Conservation (phyloP, 2,329 filamentous ascomycete species). For the Calonectria pseudoturangicola region DNA sequence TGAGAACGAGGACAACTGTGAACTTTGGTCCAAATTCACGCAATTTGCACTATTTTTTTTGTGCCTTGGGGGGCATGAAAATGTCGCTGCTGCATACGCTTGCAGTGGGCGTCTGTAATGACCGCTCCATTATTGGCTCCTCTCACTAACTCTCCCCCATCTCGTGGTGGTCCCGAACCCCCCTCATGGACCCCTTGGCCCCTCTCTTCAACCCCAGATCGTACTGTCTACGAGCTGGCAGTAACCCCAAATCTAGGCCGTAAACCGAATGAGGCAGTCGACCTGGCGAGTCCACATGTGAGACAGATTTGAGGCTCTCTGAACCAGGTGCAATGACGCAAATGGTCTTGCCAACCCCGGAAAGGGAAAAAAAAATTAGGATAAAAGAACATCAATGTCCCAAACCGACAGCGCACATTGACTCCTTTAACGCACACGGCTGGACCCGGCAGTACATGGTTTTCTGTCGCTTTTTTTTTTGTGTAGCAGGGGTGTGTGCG, state of each 20-base stretch:
- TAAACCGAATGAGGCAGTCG: constrained; percentile 45
- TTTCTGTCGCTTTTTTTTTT: constrained; percentile 31
- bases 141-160: constrained; percentile 31
- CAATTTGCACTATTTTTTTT: neutral
- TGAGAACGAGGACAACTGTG: neutral
- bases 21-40: constrained; percentile 1
- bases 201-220: constrained; percentile 48
- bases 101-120: constrained; percentile 44
- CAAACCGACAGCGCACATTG: neutral
- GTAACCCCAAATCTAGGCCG: constrained; percentile 41
- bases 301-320: constrained; percentile 37
- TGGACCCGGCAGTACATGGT: constrained; percentile 44
- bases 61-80: neutral
- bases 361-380: neutral
- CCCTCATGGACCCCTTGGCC: constrained; percentile 46
- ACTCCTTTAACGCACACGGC: constrained; percentile 29
- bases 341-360: constrained; percentile 33
- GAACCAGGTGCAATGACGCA: constrained; percentile 33
- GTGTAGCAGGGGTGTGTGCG: constrained; percentile 35
- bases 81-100: constrained; percentile 12
- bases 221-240: constrained; percentile 40
- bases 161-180: constrained; percentile 37
- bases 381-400: constrained; percentile 6
- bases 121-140: constrained; percentile 44
- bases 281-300: constrained; percentile 35